Percentiles rank a stretch among this genome's conserved stretches.
These are phyloP conservation scores for Puccinia novopanici DNA, from an alignment of 1,284 basidiomycete genomes.

Conservation along the genomic window DNA sequence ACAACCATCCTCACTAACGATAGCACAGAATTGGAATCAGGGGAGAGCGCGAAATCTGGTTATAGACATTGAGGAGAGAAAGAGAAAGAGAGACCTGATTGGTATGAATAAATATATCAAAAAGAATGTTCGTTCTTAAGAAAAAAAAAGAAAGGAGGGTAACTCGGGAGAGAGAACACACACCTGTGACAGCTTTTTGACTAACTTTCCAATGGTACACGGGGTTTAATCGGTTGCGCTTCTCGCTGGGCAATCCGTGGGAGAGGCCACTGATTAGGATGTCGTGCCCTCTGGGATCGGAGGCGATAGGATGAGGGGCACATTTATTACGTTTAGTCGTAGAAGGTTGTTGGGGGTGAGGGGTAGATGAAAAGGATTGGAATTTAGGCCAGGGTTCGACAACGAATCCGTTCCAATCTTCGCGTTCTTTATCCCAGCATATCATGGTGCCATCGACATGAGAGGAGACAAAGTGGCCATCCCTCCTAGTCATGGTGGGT, in stretches of 20 bases:
- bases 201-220: conserved; percentile 43
- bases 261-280: conserved; percentile 28
- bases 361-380: neutral
- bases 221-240: conserved; percentile 36
- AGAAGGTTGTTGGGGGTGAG: neutral
- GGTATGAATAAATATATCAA: neutral
- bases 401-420: conserved; percentile 36
- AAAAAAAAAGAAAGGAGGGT: neutral
- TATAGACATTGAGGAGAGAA: neutral
- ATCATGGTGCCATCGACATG: conserved; percentile 42
- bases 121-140: neutral
- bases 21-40: conserved; percentile 83
- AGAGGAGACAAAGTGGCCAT: conserved; percentile 24
- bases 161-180: neutral
- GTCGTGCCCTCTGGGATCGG: conserved; percentile 2
- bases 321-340: neutral
- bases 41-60: conserved; percentile 82
- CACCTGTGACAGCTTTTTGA: conserved; percentile 37
- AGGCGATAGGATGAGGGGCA: neutral
- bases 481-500: neutral
- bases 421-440: conserved; percentile 47
- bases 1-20: conserved; percentile 84
- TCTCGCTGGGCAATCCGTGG: conserved; percentile 9
- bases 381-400: conserved; percentile 18
- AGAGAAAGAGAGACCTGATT: conserved; percentile 20